Percentiles rank a stretch among this genome's conserved stretches.
phyloP scores from a whole-genome alignment of 179 eudicot species.

The Spinacia oleracea region DNA sequence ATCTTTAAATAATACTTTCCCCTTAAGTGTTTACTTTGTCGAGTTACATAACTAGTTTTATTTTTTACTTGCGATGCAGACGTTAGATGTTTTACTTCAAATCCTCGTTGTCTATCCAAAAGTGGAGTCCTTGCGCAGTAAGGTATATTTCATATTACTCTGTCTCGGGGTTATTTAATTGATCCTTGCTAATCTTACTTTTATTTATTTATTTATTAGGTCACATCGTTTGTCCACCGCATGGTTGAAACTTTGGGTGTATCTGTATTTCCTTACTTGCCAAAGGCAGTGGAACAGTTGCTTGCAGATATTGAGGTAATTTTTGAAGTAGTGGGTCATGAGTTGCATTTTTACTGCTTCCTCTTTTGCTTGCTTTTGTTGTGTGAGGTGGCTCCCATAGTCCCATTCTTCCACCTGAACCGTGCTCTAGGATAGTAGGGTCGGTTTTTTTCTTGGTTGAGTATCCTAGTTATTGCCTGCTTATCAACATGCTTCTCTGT shows the following conservation, averaged over 20 bases:
- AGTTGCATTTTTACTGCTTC: background rate
- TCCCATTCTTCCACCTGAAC: background rate
- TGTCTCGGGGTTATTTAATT: background rate
- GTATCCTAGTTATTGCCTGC: background rate
- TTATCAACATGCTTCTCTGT: background rate
- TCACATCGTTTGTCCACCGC: conserved; percentile 91
- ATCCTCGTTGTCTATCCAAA: conserved; percentile 81
- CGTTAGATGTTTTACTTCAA: conserved; percentile 93
- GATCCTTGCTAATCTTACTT: conserved; percentile 14
- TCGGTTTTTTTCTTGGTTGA: background rate
- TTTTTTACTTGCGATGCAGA: conserved; percentile 45
- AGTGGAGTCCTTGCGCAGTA: conserved; percentile 76
- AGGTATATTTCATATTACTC: conserved; percentile 51
- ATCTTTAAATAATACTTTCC: background rate
- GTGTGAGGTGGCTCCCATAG: background rate
- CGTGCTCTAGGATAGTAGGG: background rate
- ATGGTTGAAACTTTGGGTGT: conserved; percentile 94
- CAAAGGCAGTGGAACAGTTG: conserved; percentile 85
- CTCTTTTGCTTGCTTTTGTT: conserved; percentile 6
- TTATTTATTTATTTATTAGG: conserved; percentile 46
- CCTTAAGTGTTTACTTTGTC: background rate
- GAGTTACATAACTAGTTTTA: background rate
- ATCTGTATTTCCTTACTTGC: conserved; percentile 88
- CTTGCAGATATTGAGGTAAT: conserved; percentile 87
- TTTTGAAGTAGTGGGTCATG: background rate